These are phyloP conservation scores for Myxozyma mucilagina DNA, from an alignment of 805 yeast species.

Conservation along the genomic window DNA sequence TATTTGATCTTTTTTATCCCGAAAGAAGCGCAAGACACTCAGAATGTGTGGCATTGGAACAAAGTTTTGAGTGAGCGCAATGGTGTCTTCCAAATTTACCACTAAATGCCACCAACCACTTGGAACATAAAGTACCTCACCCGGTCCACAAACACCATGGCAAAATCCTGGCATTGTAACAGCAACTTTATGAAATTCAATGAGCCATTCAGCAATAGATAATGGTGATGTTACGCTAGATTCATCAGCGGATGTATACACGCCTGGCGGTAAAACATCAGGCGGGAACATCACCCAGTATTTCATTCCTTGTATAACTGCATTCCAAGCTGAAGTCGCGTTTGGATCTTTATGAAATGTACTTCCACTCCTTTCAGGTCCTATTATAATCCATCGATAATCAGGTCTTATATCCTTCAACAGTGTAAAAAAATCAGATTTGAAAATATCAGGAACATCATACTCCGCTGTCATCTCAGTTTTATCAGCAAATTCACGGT, in stretches of 20 bases:
- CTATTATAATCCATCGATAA: slow-evolving; percentile 87
- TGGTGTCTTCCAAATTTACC: slow-evolving; percentile 73
- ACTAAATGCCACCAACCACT: slow-evolving; percentile 98
- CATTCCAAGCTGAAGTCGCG: slow-evolving; percentile 88
- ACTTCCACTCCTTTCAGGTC: slow-evolving; percentile 80
- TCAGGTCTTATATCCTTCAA: slow-evolving; percentile 67
- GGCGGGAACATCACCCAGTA: slow-evolving; percentile 69
- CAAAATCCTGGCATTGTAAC: slow-evolving; percentile 48
- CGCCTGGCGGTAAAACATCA: slow-evolving; percentile 76
- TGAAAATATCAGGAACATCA: slow-evolving; percentile 30
- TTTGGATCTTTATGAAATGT: slow-evolving; percentile 94
- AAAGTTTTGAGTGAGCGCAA: slow-evolving; percentile 88
- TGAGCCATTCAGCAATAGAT: slow-evolving; percentile 91
- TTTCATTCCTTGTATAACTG: slow-evolving; percentile 37
- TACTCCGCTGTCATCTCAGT: slow-evolving; percentile 53
- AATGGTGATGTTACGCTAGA: slow-evolving; percentile 89
- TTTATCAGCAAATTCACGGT: slow-evolving; percentile 57
- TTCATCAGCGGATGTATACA: slow-evolving; percentile 67
- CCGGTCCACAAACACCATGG: slow-evolving; percentile 75
- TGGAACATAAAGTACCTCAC: slow-evolving; percentile 86
- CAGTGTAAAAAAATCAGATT: slow-evolving; percentile 51
- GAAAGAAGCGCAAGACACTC: slow-evolving; percentile 66
- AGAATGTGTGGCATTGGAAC: slow-evolving; percentile 64
- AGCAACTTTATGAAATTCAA: slow-evolving; percentile 77
- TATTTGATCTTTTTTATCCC: slow-evolving; percentile 65